phyloP scores from a whole-genome alignment of 768 basidiomycete genomes.

The Boletus reticuloceps region DNA sequence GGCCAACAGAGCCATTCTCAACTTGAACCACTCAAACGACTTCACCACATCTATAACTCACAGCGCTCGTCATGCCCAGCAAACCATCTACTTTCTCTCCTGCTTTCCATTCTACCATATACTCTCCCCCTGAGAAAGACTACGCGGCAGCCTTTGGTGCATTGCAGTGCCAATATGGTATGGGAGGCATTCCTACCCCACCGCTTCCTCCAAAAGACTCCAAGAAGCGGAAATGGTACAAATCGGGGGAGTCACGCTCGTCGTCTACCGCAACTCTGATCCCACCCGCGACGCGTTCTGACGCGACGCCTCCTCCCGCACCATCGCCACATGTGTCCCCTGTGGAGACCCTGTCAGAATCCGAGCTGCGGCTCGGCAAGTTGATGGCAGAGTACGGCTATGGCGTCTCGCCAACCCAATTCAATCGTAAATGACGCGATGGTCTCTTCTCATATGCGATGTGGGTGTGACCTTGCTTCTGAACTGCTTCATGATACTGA shows the following conservation, averaged over 20 bases:
- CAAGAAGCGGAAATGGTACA: constrained; percentile 19
- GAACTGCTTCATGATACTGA: not conserved
- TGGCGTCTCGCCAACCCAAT: not conserved
- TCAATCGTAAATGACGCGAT: not conserved
- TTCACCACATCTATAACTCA: not conserved
- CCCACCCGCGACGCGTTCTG: not conserved
- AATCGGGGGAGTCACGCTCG: constrained; percentile 8
- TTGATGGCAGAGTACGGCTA: constrained; percentile 1
- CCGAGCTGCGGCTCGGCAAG: not conserved
- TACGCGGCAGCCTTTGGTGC: constrained; percentile 21
- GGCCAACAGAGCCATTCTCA: too few relatives aligned
- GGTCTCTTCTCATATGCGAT: not conserved
- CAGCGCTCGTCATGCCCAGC: not conserved
- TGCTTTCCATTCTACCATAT: not conserved
- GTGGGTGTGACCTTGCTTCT: not conserved
- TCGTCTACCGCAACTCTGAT: constrained; percentile 19
- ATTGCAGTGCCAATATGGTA: constrained; percentile 22
- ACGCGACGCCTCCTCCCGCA: not conserved
- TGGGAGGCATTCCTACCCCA: constrained; percentile 6
- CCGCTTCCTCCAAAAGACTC: not conserved
- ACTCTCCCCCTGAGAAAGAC: constrained; percentile 17
- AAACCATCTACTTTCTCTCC: not conserved
- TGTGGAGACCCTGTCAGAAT: not conserved
- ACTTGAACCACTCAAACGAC: not conserved
- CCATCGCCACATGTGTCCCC: not conserved